Evolutionary conservation across 331 rosid species (phyloP).

Genomic region (Arachis monticola): DNA sequence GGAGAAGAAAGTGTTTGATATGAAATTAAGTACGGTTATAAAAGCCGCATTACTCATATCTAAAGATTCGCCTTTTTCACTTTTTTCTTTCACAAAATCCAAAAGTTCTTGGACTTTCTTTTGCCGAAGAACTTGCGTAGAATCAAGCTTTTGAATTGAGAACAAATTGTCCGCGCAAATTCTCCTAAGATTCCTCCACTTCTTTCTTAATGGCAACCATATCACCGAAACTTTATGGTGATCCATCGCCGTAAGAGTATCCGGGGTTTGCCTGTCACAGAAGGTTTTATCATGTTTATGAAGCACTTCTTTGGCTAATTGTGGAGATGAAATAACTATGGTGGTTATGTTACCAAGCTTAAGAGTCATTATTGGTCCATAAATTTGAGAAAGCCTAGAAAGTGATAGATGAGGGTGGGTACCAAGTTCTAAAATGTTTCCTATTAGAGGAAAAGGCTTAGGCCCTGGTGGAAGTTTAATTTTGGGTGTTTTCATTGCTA

Average conservation of each 20-base stretch:
- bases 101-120: conserved; percentile 20
- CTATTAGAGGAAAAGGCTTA: conserved; percentile 32
- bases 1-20: conserved; percentile 37
- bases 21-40: conserved; percentile 22
- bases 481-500: not conserved
- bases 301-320: conserved; percentile 29
- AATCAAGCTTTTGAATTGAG: conserved; percentile 26
- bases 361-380: conserved; percentile 41
- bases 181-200: conserved; percentile 35
- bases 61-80: conserved; percentile 28
- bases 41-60: conserved; percentile 33
- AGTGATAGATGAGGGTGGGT: conserved; percentile 8
- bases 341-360: conserved; percentile 33
- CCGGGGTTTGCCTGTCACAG: not conserved
- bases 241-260: not conserved
- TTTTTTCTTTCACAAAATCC: not conserved
- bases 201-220: conserved; percentile 3
- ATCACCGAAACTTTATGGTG: conserved; percentile 4
- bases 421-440: conserved; percentile 39
- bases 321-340: conserved; percentile 39
- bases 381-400: conserved; percentile 31
- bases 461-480: conserved; percentile 40
- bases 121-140: conserved; percentile 26
- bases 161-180: conserved; percentile 23
- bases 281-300: conserved; percentile 2